Evolutionary conservation across 495 filamentous ascomycete species (phyloP).

Genomic region (Penicillium egyptiacum): DNA sequence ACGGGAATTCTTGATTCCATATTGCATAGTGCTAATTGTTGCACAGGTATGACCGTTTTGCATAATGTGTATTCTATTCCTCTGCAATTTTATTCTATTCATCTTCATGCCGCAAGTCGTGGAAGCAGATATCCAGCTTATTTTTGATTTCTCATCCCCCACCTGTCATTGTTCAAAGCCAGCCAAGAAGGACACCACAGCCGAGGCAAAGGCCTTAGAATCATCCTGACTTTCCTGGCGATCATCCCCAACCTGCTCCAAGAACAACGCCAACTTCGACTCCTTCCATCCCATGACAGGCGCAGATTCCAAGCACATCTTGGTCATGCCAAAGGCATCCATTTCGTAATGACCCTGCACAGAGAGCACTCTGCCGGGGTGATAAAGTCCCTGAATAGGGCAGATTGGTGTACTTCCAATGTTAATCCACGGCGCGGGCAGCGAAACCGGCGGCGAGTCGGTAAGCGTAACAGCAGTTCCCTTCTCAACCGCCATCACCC

Average conservation of each 20-base stretch:
- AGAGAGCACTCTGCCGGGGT: slow-evolving; percentile 32
- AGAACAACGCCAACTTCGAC: slow-evolving; percentile 27
- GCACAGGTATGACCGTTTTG: background rate
- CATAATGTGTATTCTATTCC: background rate
- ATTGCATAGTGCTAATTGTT: background rate
- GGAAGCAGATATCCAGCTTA: background rate
- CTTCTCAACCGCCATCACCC: slow-evolving; percentile 33
- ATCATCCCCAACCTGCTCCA: slow-evolving; percentile 32
- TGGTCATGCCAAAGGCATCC: slow-evolving; percentile 34
- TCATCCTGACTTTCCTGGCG: slow-evolving; percentile 24
- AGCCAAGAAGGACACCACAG: slow-evolving; percentile 28
- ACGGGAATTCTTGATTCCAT: background rate
- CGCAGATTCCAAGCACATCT: slow-evolving; percentile 35
- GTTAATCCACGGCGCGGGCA: slow-evolving; percentile 33
- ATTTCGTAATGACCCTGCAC: slow-evolving; percentile 43
- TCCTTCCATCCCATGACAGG: slow-evolving; percentile 30
- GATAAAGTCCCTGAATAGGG: slow-evolving; percentile 43
- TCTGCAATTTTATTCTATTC: background rate
- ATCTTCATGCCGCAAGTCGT: background rate
- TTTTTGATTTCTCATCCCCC: background rate
- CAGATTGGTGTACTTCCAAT: slow-evolving; percentile 36
- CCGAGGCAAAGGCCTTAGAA: slow-evolving; percentile 26
- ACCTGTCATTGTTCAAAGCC: slow-evolving; percentile 24
- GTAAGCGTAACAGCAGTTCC: slow-evolving; percentile 19
- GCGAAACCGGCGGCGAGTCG: slow-evolving; percentile 28